These are phyloP conservation scores for Dactylellina cionopaga DNA, from an alignment of 2,329 filamentous ascomycete genomes.

Conservation along the genomic window DNA sequence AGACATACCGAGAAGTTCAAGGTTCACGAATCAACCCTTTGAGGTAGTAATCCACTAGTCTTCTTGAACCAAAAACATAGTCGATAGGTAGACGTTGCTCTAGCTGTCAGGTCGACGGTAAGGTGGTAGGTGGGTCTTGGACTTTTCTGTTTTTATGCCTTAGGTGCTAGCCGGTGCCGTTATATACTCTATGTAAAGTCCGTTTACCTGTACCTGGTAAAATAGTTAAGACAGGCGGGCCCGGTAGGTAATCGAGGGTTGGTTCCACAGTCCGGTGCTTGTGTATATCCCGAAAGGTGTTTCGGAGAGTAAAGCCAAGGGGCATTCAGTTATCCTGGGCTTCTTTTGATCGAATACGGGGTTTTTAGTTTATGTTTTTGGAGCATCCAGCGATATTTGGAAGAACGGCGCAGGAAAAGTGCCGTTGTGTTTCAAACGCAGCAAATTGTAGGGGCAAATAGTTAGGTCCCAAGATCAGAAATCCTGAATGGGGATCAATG, in stretches of 20 bases:
- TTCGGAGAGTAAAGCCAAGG: background rate
- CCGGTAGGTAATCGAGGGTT: too few species aligned
- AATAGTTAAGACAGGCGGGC: too few species aligned
- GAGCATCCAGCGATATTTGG: conserved; percentile 17
- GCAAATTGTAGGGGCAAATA: conserved; percentile 42
- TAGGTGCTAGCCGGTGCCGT: background rate
- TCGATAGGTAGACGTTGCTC: background rate
- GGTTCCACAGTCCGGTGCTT: background rate
- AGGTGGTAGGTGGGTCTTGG: background rate
- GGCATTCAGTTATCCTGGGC: background rate
- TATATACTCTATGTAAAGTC: too few species aligned
- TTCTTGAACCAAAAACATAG: too few species aligned
- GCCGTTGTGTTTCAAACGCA: conserved; percentile 43
- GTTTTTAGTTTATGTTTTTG: too few species aligned
- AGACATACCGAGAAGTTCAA: too few species aligned
- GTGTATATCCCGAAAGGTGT: background rate
- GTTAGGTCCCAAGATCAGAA: conserved; percentile 27
- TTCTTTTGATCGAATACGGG: too few species aligned
- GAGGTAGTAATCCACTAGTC: too few species aligned
- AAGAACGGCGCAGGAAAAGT: conserved; percentile 17
- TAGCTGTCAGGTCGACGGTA: background rate
- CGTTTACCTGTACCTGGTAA: too few species aligned
- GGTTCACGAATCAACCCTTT: too few species aligned
- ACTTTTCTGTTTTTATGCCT: background rate
- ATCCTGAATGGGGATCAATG: conserved; percentile 49